These are phyloP conservation scores for Sisymbrium altissimum DNA, from an alignment of 345 rosid genomes.

Conservation along the genomic window DNA sequence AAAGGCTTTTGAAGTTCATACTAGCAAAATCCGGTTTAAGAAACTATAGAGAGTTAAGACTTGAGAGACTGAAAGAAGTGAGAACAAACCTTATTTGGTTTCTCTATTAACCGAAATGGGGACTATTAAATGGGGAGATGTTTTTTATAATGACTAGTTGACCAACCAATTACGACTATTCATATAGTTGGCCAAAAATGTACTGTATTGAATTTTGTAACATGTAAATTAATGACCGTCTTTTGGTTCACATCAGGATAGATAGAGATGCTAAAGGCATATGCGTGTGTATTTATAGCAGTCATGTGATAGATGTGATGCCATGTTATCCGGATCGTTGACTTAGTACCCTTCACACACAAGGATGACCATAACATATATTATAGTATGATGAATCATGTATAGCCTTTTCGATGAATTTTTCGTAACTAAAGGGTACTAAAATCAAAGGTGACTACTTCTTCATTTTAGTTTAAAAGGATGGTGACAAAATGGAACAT, in stretches of 20 bases:
- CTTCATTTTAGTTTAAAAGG: background rate
- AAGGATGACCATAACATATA: background rate
- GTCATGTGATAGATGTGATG: slow-evolving; percentile 32
- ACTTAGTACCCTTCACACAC: background rate
- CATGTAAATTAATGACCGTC: background rate
- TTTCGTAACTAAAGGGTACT: background rate
- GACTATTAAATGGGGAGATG: background rate
- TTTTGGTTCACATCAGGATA: background rate
- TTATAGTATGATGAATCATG: background rate
- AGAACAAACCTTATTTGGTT: background rate
- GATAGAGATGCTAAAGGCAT: slow-evolving; percentile 3
- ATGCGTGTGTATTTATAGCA: slow-evolving; percentile 20
- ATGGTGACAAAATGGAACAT: background rate
- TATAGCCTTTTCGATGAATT: background rate
- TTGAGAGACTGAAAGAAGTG: background rate
- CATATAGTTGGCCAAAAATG: background rate
- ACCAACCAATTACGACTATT: background rate
- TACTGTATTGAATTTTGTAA: background rate
- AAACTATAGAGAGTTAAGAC: background rate
- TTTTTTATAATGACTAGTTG: background rate
- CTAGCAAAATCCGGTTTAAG: background rate
- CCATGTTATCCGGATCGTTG: slow-evolving; percentile 38
- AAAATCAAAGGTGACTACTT: background rate
- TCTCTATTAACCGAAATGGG: slow-evolving; percentile 1
- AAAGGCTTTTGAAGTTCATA: background rate